Conservation (phyloP, 2,329 filamentous ascomycete genomes). For the Xylaria digitata region DNA sequence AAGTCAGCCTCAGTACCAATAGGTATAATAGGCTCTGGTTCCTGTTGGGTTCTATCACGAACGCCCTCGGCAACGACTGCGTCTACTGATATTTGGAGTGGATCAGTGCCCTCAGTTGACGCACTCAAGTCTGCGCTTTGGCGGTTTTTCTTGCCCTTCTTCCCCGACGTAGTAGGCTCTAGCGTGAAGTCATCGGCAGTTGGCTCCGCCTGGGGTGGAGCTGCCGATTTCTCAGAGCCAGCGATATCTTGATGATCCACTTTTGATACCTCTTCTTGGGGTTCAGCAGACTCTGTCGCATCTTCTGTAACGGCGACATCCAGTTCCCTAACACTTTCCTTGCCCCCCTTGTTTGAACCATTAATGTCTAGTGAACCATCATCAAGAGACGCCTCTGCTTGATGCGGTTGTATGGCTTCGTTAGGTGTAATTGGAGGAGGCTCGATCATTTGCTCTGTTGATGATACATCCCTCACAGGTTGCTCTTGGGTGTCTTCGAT, state of each 20-base stretch:
- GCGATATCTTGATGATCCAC: conserved; percentile 1
- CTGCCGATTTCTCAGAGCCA: conserved; percentile 25
- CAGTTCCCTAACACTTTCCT: conserved; percentile 24
- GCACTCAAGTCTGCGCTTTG: conserved; percentile 29
- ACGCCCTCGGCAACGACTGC: conserved; percentile 22
- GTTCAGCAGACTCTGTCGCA: conserved; percentile 8
- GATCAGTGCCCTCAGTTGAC: conserved; percentile 25
- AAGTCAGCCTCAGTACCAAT: conserved; percentile 2
- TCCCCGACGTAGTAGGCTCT: conserved; percentile 35
- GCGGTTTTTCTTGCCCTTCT: conserved; percentile 36
- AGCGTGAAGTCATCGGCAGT: conserved; percentile 27
- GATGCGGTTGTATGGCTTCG: conserved; percentile 22
- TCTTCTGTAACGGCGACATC: conserved; percentile 6
- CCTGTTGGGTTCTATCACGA: conserved; percentile 24
- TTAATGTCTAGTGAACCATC: conserved; percentile 31
- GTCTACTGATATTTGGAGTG: conserved; percentile 21
- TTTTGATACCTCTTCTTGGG: conserved; percentile 26
- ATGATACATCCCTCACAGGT: conserved; percentile 18
- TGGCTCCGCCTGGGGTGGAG: conserved; percentile 29
- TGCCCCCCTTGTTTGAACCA: conserved; percentile 41
- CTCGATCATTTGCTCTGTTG: conserved; percentile 24
- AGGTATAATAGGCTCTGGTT: conserved; percentile 9
- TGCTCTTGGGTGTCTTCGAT: conserved; percentile 30
- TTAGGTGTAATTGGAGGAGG: conserved; percentile 7
- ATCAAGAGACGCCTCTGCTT: conserved; percentile 22